phyloP scores from a whole-genome alignment of 1,284 basidiomycete species.

The Porodaedalea pini region DNA sequence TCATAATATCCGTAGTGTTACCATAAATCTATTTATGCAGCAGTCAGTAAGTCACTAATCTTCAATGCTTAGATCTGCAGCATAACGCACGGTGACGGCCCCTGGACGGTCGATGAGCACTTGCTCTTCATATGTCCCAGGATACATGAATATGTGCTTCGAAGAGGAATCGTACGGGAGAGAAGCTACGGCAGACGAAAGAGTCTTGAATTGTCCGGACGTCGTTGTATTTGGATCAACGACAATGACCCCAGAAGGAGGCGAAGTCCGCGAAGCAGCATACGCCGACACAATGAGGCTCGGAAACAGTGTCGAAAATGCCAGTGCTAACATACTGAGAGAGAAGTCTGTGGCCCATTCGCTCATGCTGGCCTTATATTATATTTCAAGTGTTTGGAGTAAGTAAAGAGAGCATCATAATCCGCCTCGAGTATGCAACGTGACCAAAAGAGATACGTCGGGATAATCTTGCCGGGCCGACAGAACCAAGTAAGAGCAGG shows the following conservation, averaged over 20 bases:
- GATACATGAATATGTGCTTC: slow-evolving; percentile 49
- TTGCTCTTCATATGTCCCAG: slow-evolving; percentile 53
- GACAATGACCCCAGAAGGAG: slow-evolving; percentile 43
- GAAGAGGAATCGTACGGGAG: slow-evolving; percentile 42
- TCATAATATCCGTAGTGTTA: slow-evolving; percentile 38
- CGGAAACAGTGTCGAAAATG: neutral
- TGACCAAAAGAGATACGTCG: neutral
- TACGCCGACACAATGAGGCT: neutral
- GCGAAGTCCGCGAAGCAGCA: slow-evolving; percentile 33
- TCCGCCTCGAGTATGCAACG: neutral
- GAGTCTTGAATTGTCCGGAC: slow-evolving; percentile 41
- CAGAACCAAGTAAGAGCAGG: neutral
- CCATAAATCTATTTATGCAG: slow-evolving; percentile 41
- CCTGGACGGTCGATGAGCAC: slow-evolving; percentile 47
- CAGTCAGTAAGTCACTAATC: neutral
- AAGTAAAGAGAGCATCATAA: no score
- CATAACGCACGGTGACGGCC: slow-evolving; percentile 36
- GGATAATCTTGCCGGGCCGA: neutral
- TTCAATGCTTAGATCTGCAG: neutral
- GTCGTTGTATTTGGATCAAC: slow-evolving; percentile 41
- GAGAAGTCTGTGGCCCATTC: slow-evolving; percentile 30
- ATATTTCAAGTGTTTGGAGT: no score
- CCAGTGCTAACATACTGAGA: slow-evolving; percentile 31
- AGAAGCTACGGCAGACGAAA: slow-evolving; percentile 40
- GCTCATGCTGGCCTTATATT: no score